Conservation (phyloP, 805 yeast genomes). For the Debaryomyces maramus region DNA sequence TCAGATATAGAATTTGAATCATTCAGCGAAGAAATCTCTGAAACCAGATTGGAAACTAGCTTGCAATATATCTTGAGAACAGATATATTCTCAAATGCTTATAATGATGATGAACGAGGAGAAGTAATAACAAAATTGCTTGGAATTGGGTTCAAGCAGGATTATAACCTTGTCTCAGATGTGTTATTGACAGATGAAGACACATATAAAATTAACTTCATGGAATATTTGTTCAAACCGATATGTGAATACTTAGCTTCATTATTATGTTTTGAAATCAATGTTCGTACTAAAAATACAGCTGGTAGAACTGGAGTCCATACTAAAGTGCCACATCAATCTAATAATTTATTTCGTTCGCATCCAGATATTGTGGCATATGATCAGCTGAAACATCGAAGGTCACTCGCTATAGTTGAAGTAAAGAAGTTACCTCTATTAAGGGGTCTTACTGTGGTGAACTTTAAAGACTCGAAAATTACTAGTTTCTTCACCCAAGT, state of each 20-base stretch:
- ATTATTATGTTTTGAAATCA: neutral
- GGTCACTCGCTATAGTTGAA: slow-evolving; percentile 1
- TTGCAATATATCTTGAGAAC: neutral
- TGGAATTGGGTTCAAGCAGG: neutral
- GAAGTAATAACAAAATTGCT: neutral
- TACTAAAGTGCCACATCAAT: slow-evolving; percentile 2
- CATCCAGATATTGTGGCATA: slow-evolving; percentile 3
- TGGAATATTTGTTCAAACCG: neutral
- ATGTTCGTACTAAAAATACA: neutral
- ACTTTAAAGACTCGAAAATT: neutral
- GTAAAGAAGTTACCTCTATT: slow-evolving; percentile 3
- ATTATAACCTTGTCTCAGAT: neutral
- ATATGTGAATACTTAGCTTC: neutral
- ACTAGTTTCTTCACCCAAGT: neutral
- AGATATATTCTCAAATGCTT: neutral
- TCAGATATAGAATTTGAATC: neutral
- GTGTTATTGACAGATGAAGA: neutral
- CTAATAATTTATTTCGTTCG: slow-evolving; percentile 1
- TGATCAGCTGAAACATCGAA: neutral
- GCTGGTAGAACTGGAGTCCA: slow-evolving; percentile 1
- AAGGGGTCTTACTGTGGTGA: neutral
- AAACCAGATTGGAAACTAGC: neutral
- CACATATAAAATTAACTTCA: neutral
- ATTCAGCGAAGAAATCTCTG: neutral
- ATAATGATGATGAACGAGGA: neutral